Conservation (phyloP, 2,329 filamentous ascomycete genomes). For the Akanthomyces lecanii region DNA sequence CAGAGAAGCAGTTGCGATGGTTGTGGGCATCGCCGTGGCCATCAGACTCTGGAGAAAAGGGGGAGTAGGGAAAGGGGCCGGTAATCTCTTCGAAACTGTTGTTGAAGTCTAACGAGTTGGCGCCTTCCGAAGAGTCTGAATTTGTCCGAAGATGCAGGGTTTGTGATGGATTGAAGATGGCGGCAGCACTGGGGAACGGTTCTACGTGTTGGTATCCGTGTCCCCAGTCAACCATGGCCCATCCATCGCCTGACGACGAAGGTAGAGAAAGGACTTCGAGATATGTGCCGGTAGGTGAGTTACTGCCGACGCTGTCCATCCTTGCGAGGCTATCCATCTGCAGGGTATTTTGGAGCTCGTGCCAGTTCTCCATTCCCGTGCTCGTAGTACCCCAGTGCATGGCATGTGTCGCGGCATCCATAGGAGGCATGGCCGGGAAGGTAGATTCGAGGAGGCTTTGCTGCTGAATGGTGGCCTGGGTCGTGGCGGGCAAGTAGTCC, state of each 20-base stretch:
- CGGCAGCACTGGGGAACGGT: slow-evolving; percentile 49
- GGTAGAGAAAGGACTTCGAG: slow-evolving; percentile 80
- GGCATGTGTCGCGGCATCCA: slow-evolving; percentile 51
- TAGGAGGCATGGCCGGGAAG: slow-evolving; percentile 55
- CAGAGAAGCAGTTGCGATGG: slow-evolving; percentile 60
- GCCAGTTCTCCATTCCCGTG: slow-evolving; percentile 68
- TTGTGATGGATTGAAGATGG: slow-evolving; percentile 89
- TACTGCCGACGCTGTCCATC: slow-evolving; percentile 41
- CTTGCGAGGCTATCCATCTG: slow-evolving; percentile 49
- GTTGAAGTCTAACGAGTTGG: slow-evolving; percentile 63
- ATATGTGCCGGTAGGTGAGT: slow-evolving; percentile 52
- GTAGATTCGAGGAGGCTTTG: slow-evolving; percentile 59
- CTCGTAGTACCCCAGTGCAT: slow-evolving; percentile 57
- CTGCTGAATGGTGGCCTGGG: slow-evolving; percentile 57
- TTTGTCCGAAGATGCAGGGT: slow-evolving; percentile 83
- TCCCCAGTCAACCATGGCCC: slow-evolving; percentile 75
- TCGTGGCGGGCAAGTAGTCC: slow-evolving; percentile 58
- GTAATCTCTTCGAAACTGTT: slow-evolving; percentile 76
- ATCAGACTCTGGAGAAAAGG: slow-evolving; percentile 81
- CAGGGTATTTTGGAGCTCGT: slow-evolving; percentile 65
- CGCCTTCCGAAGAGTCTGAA: slow-evolving; percentile 77
- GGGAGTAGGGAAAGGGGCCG: slow-evolving; percentile 62
- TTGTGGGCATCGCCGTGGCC: slow-evolving; percentile 59
- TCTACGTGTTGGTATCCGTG: slow-evolving; percentile 64
- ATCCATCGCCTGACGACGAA: slow-evolving; percentile 80